phyloP scores from a whole-genome alignment of 2,329 filamentous ascomycete genomes.

The Parafenestella ontariensis region DNA sequence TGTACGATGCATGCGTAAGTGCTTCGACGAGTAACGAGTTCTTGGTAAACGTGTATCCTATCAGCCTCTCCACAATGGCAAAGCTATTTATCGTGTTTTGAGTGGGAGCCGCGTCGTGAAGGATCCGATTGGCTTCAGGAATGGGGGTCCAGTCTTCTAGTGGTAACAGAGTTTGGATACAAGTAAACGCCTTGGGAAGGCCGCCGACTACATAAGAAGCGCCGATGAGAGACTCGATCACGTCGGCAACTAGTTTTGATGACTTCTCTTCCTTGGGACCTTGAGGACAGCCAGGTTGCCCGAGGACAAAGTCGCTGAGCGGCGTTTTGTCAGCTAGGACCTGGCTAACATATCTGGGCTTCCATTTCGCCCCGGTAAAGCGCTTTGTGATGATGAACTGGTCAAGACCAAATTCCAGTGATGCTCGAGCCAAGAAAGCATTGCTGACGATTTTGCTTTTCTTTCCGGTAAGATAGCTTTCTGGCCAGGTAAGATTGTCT shows the following conservation, averaged over 20 bases:
- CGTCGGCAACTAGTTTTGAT: conserved; percentile 83
- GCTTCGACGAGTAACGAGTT: conserved; percentile 75
- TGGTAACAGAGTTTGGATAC: conserved; percentile 69
- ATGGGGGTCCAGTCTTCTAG: conserved; percentile 52
- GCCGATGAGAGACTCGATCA: conserved; percentile 85
- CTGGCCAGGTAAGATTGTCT: conserved; percentile 71
- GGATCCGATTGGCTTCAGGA: conserved; percentile 31
- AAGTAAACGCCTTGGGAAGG: conserved; percentile 66
- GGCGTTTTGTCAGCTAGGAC: conserved; percentile 36
- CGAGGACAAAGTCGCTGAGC: too few species aligned
- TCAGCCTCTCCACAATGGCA: conserved; percentile 64
- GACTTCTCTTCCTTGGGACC: conserved; percentile 58
- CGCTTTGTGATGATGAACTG: conserved; percentile 72
- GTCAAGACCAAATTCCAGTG: conserved; percentile 70
- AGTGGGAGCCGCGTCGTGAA: conserved; percentile 28
- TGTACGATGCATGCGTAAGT: conserved; percentile 76
- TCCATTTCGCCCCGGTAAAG: conserved; percentile 78
- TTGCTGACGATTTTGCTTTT: conserved; percentile 80
- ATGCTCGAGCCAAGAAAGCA: conserved; percentile 70
- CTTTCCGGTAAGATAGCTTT: conserved; percentile 73
- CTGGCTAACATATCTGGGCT: conserved; percentile 65
- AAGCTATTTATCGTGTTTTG: conserved; percentile 21
- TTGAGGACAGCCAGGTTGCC: too few species aligned
- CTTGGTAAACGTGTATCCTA: conserved; percentile 76
- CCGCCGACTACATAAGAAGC: conserved; percentile 75